These are phyloP conservation scores for Ciborinia camelliae DNA, from an alignment of 2,329 filamentous ascomycete genomes.

Conservation along the genomic window DNA sequence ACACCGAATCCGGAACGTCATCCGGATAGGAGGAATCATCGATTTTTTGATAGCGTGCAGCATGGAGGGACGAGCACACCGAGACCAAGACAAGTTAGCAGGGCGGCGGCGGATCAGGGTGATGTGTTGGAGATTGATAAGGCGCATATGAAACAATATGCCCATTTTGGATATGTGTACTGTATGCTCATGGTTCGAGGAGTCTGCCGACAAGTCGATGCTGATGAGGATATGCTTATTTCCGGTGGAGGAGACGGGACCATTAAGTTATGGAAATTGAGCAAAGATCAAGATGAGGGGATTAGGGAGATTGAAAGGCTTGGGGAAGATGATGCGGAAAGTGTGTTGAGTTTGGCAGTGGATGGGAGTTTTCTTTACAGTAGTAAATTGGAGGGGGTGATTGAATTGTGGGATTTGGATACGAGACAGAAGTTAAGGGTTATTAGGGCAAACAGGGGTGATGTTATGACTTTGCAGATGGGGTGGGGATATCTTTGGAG, in stretches of 20 bases:
- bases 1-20: constrained; percentile 64
- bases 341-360: constrained; percentile 73
- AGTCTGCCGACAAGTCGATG: constrained; percentile 61
- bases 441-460: constrained; percentile 74
- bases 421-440: constrained; percentile 86
- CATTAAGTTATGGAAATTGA: constrained; percentile 86
- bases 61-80: constrained; percentile 77
- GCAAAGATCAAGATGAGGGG: constrained; percentile 51
- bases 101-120: constrained; percentile 51
- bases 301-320: constrained; percentile 68
- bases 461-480: constrained; percentile 84
- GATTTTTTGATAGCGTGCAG: constrained; percentile 92
- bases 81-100: constrained; percentile 48
- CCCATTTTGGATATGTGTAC: constrained; percentile 93
- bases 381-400: constrained; percentile 79
- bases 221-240: constrained; percentile 76
- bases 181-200: constrained; percentile 87
- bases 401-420: constrained; percentile 96
- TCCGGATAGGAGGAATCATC: constrained; percentile 72
- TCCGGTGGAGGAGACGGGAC: constrained; percentile 92
- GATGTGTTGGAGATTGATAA: constrained; percentile 76
- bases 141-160: constrained; percentile 79
- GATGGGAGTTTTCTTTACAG: constrained; percentile 92
- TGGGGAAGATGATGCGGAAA: constrained; percentile 59
- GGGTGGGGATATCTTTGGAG: constrained; percentile 83